Evolutionary conservation across 2,329 filamentous ascomycete species (phyloP).

Genomic region (Colletotrichum sidae): DNA sequence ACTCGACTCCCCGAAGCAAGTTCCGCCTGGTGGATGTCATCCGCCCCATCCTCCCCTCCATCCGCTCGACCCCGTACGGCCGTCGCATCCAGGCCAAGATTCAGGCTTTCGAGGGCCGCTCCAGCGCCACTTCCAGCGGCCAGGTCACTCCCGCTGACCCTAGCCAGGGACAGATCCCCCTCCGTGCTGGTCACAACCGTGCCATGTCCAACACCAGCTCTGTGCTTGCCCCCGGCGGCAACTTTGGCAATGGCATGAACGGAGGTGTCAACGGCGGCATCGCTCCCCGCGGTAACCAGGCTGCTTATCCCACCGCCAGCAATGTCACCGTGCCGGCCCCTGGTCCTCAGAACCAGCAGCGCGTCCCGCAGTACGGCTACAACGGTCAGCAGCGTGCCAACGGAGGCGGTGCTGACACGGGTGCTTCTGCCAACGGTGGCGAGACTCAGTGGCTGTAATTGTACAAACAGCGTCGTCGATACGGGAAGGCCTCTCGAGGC

Average conservation of each 20-base stretch:
- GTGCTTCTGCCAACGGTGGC: slow-evolving; percentile 48
- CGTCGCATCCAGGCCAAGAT: slow-evolving; percentile 95
- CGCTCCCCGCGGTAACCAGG: slow-evolving; percentile 47
- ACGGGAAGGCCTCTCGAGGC: slow-evolving; percentile 22
- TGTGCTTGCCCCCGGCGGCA: slow-evolving; percentile 47
- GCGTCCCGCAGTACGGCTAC: slow-evolving; percentile 27
- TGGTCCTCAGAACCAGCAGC: slow-evolving; percentile 29
- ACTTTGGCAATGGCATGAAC: slow-evolving; percentile 45
- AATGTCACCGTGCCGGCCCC: slow-evolving; percentile 47
- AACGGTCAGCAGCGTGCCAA: slow-evolving; percentile 26
- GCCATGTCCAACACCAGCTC: slow-evolving; percentile 54
- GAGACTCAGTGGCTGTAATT: slow-evolving; percentile 55
- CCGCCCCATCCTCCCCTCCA: slow-evolving; percentile 83
- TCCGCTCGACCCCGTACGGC: slow-evolving; percentile 92
- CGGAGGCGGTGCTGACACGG: slow-evolving; percentile 34
- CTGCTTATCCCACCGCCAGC: slow-evolving; percentile 48
- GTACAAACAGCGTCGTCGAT: slow-evolving; percentile 30
- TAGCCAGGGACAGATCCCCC: slow-evolving; percentile 64
- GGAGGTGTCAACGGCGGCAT: slow-evolving; percentile 41
- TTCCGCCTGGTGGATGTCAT: slow-evolving; percentile 83
- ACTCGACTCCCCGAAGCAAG: slow-evolving; percentile 80
- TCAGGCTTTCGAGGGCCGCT: slow-evolving; percentile 66
- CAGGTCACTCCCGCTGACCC: slow-evolving; percentile 65
- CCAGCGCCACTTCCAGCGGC: slow-evolving; percentile 56
- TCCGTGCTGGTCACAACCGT: slow-evolving; percentile 58